These are phyloP conservation scores for Phialophora tarda DNA, from an alignment of 2,329 filamentous ascomycete species.

Conservation along the genomic window DNA sequence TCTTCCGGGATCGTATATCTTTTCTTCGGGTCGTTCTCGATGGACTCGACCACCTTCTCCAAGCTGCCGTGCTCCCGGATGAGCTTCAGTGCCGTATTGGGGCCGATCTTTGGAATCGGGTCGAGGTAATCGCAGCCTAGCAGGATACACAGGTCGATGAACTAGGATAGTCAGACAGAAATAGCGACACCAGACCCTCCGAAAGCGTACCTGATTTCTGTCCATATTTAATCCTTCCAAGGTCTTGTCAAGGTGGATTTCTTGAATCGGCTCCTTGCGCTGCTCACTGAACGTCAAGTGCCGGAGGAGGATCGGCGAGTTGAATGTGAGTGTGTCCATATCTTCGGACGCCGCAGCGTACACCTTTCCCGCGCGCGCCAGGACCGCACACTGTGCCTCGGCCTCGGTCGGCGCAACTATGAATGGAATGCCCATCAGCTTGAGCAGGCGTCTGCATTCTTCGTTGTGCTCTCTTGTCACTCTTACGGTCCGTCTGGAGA, in stretches of 20 bases:
- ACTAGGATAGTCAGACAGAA: constrained; percentile 58
- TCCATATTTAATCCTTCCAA: constrained; percentile 89
- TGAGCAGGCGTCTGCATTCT: constrained; percentile 88
- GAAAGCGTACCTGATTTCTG: constrained; percentile 69
- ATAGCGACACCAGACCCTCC: neutral
- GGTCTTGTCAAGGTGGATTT: constrained; percentile 86
- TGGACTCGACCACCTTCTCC: constrained; percentile 82
- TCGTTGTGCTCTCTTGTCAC: constrained; percentile 97
- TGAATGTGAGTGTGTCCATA: constrained; percentile 98
- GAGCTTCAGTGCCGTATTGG: constrained; percentile 87
- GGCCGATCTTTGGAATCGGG: constrained; percentile 91
- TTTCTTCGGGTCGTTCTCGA: constrained; percentile 75
- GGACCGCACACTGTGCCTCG: constrained; percentile 90
- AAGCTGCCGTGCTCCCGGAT: constrained; percentile 90
- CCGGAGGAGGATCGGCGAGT: constrained; percentile 85
- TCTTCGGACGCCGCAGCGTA: constrained; percentile 97
- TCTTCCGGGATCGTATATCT: constrained; percentile 91
- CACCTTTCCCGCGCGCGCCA: constrained; percentile 89
- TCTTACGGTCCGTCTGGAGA: constrained; percentile 87
- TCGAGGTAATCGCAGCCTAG: constrained; percentile 98
- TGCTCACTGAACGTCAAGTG: constrained; percentile 98
- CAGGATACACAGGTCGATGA: constrained; percentile 96
- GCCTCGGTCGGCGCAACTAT: constrained; percentile 96
- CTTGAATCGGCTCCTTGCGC: constrained; percentile 95
- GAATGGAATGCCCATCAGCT: constrained; percentile 94